Conservation (phyloP, 345 rosid species). For the Hibiscus syriacus region DNA sequence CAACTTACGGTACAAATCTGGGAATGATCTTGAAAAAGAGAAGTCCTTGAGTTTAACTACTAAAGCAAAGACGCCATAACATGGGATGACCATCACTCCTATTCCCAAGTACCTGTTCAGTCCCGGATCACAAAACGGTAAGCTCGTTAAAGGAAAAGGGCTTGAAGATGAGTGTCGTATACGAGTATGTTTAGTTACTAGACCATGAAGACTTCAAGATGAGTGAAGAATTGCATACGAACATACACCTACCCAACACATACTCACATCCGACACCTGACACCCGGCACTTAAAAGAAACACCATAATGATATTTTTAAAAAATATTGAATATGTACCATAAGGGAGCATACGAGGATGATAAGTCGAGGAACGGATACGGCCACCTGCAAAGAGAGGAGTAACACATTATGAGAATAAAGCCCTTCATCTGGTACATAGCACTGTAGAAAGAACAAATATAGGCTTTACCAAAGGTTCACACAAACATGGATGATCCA, state of each 20-base stretch:
- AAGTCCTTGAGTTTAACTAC: slow-evolving; percentile 49
- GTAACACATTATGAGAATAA: slow-evolving; percentile 7
- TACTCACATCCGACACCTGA: background rate
- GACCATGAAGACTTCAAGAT: no score
- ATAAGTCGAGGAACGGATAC: slow-evolving; percentile 78
- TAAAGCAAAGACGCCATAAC: slow-evolving; percentile 60
- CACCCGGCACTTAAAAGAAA: no score
- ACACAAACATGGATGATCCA: slow-evolving; percentile 86
- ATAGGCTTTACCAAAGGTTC: slow-evolving; percentile 51
- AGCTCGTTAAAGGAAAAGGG: background rate
- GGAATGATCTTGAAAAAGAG: slow-evolving; percentile 44
- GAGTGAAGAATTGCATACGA: background rate
- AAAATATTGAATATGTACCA: slow-evolving; percentile 51
- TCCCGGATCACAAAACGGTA: background rate
- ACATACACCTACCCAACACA: background rate
- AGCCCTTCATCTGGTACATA: background rate
- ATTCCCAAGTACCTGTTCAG: slow-evolving; percentile 69
- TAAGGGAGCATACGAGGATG: slow-evolving; percentile 62
- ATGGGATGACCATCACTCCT: slow-evolving; percentile 58
- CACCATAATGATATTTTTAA: background rate
- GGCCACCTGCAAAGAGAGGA: slow-evolving; percentile 70
- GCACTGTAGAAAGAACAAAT: background rate
- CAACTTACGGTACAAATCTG: slow-evolving; percentile 27
- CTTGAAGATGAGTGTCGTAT: background rate
- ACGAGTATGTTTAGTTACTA: background rate